Conservation (phyloP, 1,139 yeast genomes). For the Martiniozyma asiatica region DNA sequence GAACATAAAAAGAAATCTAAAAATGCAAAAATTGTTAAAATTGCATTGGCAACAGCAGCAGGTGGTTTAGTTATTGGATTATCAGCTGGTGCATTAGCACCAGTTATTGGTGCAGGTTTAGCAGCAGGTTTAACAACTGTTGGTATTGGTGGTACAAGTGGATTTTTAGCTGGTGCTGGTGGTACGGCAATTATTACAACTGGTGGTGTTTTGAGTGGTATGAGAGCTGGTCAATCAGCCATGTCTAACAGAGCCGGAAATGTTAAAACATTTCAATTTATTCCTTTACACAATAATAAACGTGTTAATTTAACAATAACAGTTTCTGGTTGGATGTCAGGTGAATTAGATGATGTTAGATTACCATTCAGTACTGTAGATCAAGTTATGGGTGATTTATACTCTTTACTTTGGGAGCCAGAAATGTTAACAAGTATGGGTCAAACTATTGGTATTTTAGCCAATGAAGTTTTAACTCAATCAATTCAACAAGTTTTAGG, state of each 20-base stretch:
- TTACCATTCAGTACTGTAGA: conserved; percentile 93
- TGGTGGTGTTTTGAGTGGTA: conserved; percentile 86
- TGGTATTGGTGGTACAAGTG: conserved; percentile 85
- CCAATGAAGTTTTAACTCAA: conserved; percentile 85
- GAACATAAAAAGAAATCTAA: conserved; percentile 55
- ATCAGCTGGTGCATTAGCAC: conserved; percentile 92
- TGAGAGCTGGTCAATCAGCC: conserved; percentile 74
- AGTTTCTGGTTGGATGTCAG: conserved; percentile 97
- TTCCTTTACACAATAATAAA: conserved; percentile 84
- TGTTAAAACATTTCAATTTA: conserved; percentile 85
- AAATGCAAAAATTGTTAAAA: conserved; percentile 65
- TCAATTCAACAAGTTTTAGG: conserved; percentile 93
- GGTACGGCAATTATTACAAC: conserved; percentile 93
- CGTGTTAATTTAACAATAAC: conserved; percentile 82
- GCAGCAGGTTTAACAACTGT: conserved; percentile 96
- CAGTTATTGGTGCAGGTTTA: conserved; percentile 95
- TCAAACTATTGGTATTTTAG: conserved; percentile 85
- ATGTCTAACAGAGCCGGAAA: conserved; percentile 83
- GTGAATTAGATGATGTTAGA: conserved; percentile 90
- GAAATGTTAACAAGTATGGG: conserved; percentile 95
- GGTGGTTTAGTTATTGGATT: conserved; percentile 91
- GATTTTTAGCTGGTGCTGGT: conserved; percentile 92
- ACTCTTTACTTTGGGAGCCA: conserved; percentile 93
- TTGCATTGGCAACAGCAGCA: conserved; percentile 94
- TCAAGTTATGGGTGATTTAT: conserved; percentile 94